Evolutionary conservation across 768 basidiomycete species (phyloP).

Genomic region (Pleurotus eryngii): DNA sequence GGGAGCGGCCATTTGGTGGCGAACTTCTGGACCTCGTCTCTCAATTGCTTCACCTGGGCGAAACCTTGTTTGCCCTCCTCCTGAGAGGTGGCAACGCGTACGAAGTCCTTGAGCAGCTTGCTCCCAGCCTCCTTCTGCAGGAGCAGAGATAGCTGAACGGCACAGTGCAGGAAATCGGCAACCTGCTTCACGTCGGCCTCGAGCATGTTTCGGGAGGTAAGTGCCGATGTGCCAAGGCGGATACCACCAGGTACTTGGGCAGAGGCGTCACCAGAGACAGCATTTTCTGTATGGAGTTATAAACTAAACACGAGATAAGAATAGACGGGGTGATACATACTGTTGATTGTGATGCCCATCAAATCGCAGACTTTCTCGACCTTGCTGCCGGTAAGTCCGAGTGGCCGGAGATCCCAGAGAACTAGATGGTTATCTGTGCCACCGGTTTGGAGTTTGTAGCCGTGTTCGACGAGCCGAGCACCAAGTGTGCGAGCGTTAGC

Average conservation of each 20-base stretch:
- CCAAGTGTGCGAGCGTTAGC: constrained; percentile 81
- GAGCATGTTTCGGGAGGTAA: constrained; percentile 92
- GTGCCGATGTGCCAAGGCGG: constrained; percentile 89
- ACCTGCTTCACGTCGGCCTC: constrained; percentile 86
- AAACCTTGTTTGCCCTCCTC: constrained; percentile 71
- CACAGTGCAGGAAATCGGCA: constrained; percentile 89
- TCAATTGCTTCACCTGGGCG: constrained; percentile 67
- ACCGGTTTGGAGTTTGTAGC: constrained; percentile 95
- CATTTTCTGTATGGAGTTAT: constrained; percentile 63
- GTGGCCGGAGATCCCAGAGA: constrained; percentile 94
- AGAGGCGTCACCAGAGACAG: constrained; percentile 93
- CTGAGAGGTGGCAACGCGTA: constrained; percentile 69
- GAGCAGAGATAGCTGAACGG: constrained; percentile 84
- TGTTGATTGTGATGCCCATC: constrained; percentile 95
- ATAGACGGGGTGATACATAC: constrained; percentile 40
- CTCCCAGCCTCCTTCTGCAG: constrained; percentile 94
- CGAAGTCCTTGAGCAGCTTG: constrained; percentile 95
- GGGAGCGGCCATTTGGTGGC: constrained; percentile 91
- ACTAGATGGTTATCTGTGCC: constrained; percentile 98
- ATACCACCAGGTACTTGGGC: constrained; percentile 97
- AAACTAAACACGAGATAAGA: background rate
- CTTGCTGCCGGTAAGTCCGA: constrained; percentile 96
- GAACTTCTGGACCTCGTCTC: constrained; percentile 77
- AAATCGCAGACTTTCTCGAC: constrained; percentile 98
- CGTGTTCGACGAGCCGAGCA: constrained; percentile 63